phyloP scores from a whole-genome alignment of 2,329 filamentous ascomycete species.

The Daldinia eschscholtzii region DNA sequence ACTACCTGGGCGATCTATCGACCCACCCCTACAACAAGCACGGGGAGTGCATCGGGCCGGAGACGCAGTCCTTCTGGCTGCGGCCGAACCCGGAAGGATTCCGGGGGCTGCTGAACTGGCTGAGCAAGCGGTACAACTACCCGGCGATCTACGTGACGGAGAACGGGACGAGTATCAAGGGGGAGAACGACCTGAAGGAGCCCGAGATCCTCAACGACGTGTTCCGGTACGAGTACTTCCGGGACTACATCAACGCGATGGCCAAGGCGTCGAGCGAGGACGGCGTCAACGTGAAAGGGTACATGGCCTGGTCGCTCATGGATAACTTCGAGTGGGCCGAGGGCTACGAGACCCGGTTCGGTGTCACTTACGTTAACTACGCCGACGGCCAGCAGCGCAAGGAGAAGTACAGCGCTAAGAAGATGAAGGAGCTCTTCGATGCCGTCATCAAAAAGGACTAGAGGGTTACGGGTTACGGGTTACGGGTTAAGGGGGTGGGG shows the following conservation, averaged over 20 bases:
- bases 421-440: conserved; percentile 78
- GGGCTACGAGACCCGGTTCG: conserved; percentile 88
- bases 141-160: conserved; percentile 90
- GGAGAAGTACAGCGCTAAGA: conserved; percentile 85
- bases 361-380: conserved; percentile 87
- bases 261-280: conserved; percentile 78
- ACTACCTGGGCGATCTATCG: conserved; percentile 82
- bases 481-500: not conserved
- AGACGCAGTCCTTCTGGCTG: conserved; percentile 87
- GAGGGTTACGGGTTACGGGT: too few relatives aligned
- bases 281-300: conserved; percentile 82
- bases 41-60: conserved; percentile 80
- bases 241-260: conserved; percentile 81
- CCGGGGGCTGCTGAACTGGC: conserved; percentile 80
- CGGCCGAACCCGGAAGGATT: conserved; percentile 81
- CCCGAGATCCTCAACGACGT: conserved; percentile 83
- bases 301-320: conserved; percentile 89
- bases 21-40: conserved; percentile 77
- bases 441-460: conserved; percentile 74
- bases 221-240: conserved; percentile 84
- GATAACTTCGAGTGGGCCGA: conserved; percentile 96
- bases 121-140: conserved; percentile 79
- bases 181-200: conserved; percentile 79
- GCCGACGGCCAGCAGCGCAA: conserved; percentile 80
- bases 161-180: conserved; percentile 87